These are phyloP conservation scores for Hericium rajendrae DNA, from an alignment of 768 basidiomycete genomes.

Conservation along the genomic window DNA sequence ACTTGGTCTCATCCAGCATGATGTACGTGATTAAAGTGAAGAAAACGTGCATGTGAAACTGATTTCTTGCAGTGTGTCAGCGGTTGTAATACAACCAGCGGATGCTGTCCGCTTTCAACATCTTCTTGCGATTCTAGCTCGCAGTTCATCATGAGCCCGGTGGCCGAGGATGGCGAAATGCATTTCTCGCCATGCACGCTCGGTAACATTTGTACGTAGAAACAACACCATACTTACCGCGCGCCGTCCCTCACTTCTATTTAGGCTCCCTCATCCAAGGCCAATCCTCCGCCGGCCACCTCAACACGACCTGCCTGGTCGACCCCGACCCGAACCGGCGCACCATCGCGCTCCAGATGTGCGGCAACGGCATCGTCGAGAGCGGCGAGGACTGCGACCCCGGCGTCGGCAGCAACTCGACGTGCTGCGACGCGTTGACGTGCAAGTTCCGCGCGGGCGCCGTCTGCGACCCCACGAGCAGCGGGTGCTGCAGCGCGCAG, in stretches of 20 bases:
- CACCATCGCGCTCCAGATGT: slow-evolving; percentile 60
- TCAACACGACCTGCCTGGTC: slow-evolving; percentile 61
- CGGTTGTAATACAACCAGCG: slow-evolving; percentile 39
- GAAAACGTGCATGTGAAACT: background rate
- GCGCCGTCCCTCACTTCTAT: background rate
- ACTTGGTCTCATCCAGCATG: slow-evolving; percentile 33
- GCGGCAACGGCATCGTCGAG: slow-evolving; percentile 79
- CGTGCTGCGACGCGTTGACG: slow-evolving; percentile 65
- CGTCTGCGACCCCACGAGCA: slow-evolving; percentile 70
- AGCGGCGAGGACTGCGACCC: slow-evolving; percentile 85
- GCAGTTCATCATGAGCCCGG: slow-evolving; percentile 78
- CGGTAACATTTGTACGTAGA: slow-evolving; percentile 70
- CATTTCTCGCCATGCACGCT: slow-evolving; percentile 71
- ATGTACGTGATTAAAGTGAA: slow-evolving; percentile 28
- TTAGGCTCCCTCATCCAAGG: slow-evolving; percentile 57
- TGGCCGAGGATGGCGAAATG: slow-evolving; percentile 52
- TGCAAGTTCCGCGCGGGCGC: slow-evolving; percentile 69
- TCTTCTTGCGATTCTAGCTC: slow-evolving; percentile 53
- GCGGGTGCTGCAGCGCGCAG: slow-evolving; percentile 60
- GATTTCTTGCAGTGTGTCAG: slow-evolving; percentile 41
- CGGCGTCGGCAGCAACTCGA: slow-evolving; percentile 43
- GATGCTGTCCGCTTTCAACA: slow-evolving; percentile 63
- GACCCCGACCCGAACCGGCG: slow-evolving; percentile 34
- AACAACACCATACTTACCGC: too few relatives aligned
- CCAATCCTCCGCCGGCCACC: slow-evolving; percentile 24